Evolutionary conservation across 352 stramenopile genomes (phyloP), one percentile per base, ranked within the genome.

Genomic region (Phytophthora colocasiae): DNA sequence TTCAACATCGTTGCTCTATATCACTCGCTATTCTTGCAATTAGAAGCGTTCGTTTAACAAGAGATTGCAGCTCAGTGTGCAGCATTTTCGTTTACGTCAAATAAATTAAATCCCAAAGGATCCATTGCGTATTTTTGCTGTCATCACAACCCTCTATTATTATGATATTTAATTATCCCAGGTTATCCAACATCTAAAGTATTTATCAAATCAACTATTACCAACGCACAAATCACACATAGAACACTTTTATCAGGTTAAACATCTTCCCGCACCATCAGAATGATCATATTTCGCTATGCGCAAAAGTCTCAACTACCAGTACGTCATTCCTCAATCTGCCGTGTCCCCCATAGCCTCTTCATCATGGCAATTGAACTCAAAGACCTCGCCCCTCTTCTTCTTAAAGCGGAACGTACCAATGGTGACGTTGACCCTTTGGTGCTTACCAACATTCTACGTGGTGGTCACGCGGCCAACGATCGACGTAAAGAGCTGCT

Each of bases 361-460:
- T 40, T 5, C 46, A 1, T 27, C n/a, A 63, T 69, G 45, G 29
- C 59, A 63, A 55, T 80, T 12, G 77, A 89, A 56, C 73, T 89
- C 50, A 89, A 87, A 69, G 78, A 90, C 54, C 58, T 90, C 44
- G 78, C 76, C 15, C 81, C 76, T 43, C 64, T 87, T 50, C 63
- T 86, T 55, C 73, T 90, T 50, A 85, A 87, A 63, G 81, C 75
- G 54, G 81, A 90, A 52, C 81, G 81, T 27, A 60, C 73, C 15
- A 73, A 74, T 41, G 81, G 82, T 3, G 63, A 91, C 63, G 55
- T 88, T 5, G 46, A 87, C 66, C 57, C 70, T 1, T 9, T 45
- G 2, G 51, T 78, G 22, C 61, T 88, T 48, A 74, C 78, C 8
- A 49, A 69, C 40, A 12, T 88, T 3, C 44, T 91, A 9, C 71